phyloP scores from a whole-genome alignment of 805 yeast species.

The Ogataea degrootiae region DNA sequence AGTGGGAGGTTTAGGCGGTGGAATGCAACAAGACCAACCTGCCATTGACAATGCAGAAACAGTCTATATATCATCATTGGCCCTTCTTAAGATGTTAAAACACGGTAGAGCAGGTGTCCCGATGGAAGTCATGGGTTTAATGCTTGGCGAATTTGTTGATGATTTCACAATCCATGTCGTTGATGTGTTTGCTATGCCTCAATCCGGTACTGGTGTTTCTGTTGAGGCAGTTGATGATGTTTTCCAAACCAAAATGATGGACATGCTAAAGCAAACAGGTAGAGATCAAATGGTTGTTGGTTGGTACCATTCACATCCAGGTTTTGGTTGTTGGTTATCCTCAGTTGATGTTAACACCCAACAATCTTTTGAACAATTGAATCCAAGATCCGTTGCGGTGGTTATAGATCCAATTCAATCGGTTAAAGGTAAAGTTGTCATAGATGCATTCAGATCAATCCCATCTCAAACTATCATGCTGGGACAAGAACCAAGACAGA shows the following conservation, averaged over 20 bases:
- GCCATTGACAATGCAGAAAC: conserved; percentile 94
- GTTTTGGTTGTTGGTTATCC: conserved; percentile 99
- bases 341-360: conserved; percentile 97
- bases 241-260: conserved; percentile 99
- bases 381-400: conserved; percentile 95
- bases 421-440: conserved; percentile 97
- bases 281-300: conserved; percentile 99
- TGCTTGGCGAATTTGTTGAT: conserved; percentile 97
- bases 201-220: conserved; percentile 92
- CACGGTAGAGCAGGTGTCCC: conserved; percentile 91
- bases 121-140: conserved; percentile 90
- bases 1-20: conserved; percentile 30
- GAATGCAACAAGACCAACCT: conserved; percentile 54
- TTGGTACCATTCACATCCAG: conserved; percentile 99
- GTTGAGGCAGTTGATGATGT: conserved; percentile 99
- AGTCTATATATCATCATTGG: conserved; percentile 92
- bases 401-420: conserved; percentile 98
- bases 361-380: conserved; percentile 94
- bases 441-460: conserved; percentile 95
- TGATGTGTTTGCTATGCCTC: conserved; percentile 99
- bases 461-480: conserved; percentile 83
- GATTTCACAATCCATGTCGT: conserved; percentile 95
- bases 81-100: conserved; percentile 91
- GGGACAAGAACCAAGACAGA: conserved; percentile 97
- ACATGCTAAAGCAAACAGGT: conserved; percentile 98